Conservation (phyloP, 2,329 filamentous ascomycete species). For the Epichloe gansuensis region DNA sequence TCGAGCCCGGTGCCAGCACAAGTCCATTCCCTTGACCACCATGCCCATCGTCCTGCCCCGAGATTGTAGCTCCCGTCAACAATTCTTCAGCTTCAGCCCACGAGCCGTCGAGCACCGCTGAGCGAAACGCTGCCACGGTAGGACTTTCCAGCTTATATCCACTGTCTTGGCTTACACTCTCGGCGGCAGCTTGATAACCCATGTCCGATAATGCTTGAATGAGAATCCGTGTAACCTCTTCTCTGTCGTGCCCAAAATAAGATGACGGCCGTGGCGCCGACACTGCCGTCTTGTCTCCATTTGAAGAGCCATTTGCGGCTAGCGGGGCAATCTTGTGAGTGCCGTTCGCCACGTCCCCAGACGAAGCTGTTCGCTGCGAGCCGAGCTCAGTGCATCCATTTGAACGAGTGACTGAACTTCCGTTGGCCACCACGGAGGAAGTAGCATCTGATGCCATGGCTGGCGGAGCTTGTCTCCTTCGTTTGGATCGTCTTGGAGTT, state of each 20-base stretch:
- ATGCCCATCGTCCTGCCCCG: conserved; percentile 19
- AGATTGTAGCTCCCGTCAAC: conserved; percentile 43
- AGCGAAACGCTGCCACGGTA: conserved; percentile 75
- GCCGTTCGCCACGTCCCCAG: conserved; percentile 31
- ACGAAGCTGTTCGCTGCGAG: conserved; percentile 11
- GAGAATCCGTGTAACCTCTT: conserved; percentile 84
- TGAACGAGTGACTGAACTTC: conserved; percentile 29
- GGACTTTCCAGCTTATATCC: conserved; percentile 78
- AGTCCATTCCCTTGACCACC: conserved; percentile 43
- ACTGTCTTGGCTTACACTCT: conserved; percentile 65
- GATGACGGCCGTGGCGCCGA: conserved; percentile 13
- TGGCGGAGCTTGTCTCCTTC: conserved; percentile 42
- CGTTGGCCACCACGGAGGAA: conserved; percentile 39
- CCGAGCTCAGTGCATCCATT: conserved; percentile 29
- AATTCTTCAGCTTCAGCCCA: conserved; percentile 81
- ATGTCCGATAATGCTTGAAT: conserved; percentile 85
- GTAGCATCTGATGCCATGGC: conserved; percentile 54
- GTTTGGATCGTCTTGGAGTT: conserved; percentile 22
- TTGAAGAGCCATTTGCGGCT: conserved; percentile 43
- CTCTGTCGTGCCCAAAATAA: conserved; percentile 79
- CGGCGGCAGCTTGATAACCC: conserved; percentile 70
- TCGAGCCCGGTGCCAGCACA: conserved; percentile 61
- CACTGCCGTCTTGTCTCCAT: conserved; percentile 14
- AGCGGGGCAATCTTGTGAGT: conserved; percentile 29
- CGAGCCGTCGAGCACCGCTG: conserved; percentile 64